Conservation (phyloP, 768 basidiomycete genomes). For the Austroboletus eburneus region DNA sequence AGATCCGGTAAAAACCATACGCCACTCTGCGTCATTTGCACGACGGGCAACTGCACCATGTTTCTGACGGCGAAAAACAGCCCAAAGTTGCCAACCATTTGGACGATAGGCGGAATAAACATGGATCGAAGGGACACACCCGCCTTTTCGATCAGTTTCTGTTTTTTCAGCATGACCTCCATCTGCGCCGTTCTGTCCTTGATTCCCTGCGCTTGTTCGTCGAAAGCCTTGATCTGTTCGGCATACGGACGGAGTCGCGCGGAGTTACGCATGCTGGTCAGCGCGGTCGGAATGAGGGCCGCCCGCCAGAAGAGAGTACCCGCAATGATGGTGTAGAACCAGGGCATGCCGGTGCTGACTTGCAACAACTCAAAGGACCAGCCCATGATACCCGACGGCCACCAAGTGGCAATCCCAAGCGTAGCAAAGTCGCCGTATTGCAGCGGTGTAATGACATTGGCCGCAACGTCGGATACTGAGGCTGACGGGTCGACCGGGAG, state of each 20-base stretch:
- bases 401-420: conserved; percentile 62
- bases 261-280: conserved; percentile 53
- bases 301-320: conserved; percentile 61
- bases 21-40: conserved; percentile 75
- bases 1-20: conserved; percentile 71
- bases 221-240: conserved; percentile 50
- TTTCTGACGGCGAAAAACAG: conserved; percentile 79
- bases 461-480: conserved; percentile 14
- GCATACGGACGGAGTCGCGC: conserved; percentile 38
- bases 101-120: conserved; percentile 56
- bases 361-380: conserved; percentile 67
- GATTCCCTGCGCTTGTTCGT: conserved; percentile 35
- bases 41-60: conserved; percentile 67
- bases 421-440: conserved; percentile 71
- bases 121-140: conserved; percentile 58
- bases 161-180: conserved; percentile 42
- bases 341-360: conserved; percentile 66
- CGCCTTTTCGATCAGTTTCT: conserved; percentile 55
- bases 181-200: conserved; percentile 41
- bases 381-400: conserved; percentile 59
- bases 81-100: conserved; percentile 72
- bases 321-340: conserved; percentile 79
- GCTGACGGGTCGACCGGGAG: conserved; percentile 7
- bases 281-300: conserved; percentile 55
- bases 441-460: conserved; percentile 41